Evolutionary conservation across 2,329 filamentous ascomycete species (phyloP).

Genomic region (Fusarium sp.): DNA sequence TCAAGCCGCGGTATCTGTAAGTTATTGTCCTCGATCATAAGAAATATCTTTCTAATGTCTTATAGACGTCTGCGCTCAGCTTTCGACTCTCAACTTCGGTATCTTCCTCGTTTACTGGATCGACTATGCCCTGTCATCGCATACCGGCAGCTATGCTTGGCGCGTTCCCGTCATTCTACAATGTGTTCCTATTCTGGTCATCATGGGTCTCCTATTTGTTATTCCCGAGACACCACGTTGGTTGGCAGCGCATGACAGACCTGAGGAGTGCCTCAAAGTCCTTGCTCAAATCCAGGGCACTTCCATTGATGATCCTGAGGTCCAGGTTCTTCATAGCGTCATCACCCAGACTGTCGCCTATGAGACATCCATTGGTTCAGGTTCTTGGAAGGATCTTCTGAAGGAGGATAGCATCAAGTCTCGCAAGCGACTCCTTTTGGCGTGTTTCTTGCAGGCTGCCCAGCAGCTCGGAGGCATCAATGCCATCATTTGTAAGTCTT

Average conservation of each 20-base stretch:
- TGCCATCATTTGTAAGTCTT: constrained; percentile 56
- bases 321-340: constrained; percentile 43
- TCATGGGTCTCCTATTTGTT: constrained; percentile 52
- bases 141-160: constrained; percentile 52
- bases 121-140: constrained; percentile 55
- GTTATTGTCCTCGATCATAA: background rate
- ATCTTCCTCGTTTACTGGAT: constrained; percentile 61
- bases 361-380: constrained; percentile 49
- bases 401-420: constrained; percentile 50
- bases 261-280: constrained; percentile 53
- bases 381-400: constrained; percentile 48
- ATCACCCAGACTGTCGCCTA: constrained; percentile 50
- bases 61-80: constrained; percentile 58
- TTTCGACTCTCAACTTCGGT: constrained; percentile 61
- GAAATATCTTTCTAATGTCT: background rate
- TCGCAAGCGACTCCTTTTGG: constrained; percentile 48
- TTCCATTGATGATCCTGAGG: constrained; percentile 37
- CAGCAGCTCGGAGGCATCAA: constrained; percentile 64
- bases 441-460: constrained; percentile 47
- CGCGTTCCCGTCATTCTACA: constrained; percentile 57
- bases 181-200: constrained; percentile 54
- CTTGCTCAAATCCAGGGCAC: constrained; percentile 52
- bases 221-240: constrained; percentile 59
- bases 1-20: constrained; percentile 51
- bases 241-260: constrained; percentile 54